These are phyloP conservation scores for Obba rivulosa DNA, from an alignment of 768 basidiomycete genomes.

Conservation along the genomic window DNA sequence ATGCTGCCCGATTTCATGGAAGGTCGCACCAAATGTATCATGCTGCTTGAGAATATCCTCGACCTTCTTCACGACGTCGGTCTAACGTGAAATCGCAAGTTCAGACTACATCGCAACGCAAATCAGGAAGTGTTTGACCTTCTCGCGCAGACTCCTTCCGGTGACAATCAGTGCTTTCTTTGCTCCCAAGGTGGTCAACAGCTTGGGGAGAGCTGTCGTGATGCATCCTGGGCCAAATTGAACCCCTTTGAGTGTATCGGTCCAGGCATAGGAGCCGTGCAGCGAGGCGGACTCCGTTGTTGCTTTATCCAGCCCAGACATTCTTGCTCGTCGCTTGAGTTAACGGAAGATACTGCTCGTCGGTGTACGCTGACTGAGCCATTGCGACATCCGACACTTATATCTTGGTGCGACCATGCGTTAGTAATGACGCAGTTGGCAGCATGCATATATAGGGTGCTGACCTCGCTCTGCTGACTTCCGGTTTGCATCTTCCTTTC, in stretches of 20 bases:
- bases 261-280: constrained; percentile 61
- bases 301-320: constrained; percentile 10
- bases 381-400: too few relatives aligned
- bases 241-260: constrained; percentile 60
- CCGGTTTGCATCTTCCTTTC: too few relatives aligned
- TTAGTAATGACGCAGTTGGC: too few relatives aligned
- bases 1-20: constrained; percentile 71
- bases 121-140: constrained; percentile 34
- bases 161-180: constrained; percentile 70
- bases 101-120: neutral
- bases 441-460: too few relatives aligned
- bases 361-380: too few relatives aligned
- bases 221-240: constrained; percentile 71
- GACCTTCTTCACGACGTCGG: constrained; percentile 52
- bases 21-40: constrained; percentile 61
- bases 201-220: constrained; percentile 55
- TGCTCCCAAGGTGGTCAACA: constrained; percentile 47
- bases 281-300: constrained; percentile 16
- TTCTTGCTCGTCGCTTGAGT: neutral
- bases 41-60: constrained; percentile 50
- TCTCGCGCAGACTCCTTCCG: constrained; percentile 60
- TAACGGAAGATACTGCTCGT: too few relatives aligned
- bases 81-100: constrained; percentile 31
- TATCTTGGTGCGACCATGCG: too few relatives aligned
- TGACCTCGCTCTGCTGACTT: too few relatives aligned